Percentiles rank a stretch among this genome's conserved stretches.
Conservation (phyloP, 2,329 filamentous ascomycete genomes). For the Apiospora pterosperma region DNA sequence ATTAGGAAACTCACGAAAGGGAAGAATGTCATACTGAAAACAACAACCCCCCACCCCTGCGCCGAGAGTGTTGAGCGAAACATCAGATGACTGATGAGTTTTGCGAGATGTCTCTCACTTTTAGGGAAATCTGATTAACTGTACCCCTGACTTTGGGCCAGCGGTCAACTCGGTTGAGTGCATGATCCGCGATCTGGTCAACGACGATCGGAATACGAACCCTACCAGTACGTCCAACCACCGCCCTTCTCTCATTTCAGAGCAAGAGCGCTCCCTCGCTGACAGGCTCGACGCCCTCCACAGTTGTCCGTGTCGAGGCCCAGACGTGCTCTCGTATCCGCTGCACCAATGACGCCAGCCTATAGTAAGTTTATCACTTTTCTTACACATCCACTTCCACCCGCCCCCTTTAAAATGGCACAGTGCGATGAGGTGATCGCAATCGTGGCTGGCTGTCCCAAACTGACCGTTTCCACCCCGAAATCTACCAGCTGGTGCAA, state of each 20-base stretch:
- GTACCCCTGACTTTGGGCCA: not conserved
- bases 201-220: not conserved
- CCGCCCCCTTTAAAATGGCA: too few species aligned
- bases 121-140: not conserved
- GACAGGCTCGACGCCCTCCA: not conserved
- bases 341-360: not conserved
- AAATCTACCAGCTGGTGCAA: not conserved
- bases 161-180: not conserved
- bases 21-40: too few species aligned
- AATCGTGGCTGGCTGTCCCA: too few species aligned
- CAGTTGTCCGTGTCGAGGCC: not conserved
- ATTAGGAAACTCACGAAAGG: too few species aligned
- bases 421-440: too few species aligned
- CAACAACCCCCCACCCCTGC: too few species aligned
- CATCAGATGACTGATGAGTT: not conserved
- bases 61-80: too few species aligned
- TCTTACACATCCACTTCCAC: too few species aligned
- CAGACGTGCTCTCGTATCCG: not conserved
- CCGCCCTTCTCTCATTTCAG: not conserved
- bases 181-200: not conserved
- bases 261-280: too few species aligned
- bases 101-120: not conserved
- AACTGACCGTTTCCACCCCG: not conserved
- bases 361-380: not conserved
- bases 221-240: not conserved